phyloP scores from a whole-genome alignment of 2,329 filamentous ascomycete species.

The Neofusicoccum ribis region DNA sequence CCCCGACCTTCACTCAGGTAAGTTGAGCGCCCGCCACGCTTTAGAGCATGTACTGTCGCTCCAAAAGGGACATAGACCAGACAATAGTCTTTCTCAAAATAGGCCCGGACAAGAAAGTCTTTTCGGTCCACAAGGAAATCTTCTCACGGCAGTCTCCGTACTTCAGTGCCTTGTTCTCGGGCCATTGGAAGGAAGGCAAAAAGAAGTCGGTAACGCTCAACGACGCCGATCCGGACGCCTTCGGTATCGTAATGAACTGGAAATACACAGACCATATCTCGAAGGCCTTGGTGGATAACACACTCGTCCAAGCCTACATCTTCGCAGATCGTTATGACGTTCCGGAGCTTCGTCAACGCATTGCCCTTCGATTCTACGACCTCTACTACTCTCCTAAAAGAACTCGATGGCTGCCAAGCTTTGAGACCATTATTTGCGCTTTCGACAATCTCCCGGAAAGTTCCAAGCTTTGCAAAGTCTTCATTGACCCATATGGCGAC shows the following conservation, averaged over 20 bases:
- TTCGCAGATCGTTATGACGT: constrained; percentile 10
- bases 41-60: not conserved
- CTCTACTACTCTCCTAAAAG: no score
- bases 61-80: not conserved
- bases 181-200: not conserved
- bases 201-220: not conserved
- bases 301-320: not conserved
- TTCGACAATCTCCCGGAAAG: not conserved
- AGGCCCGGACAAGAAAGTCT: not conserved
- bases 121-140: not conserved
- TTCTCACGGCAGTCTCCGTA: not conserved
- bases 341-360: not conserved
- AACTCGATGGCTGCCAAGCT: no score
- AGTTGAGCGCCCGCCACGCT: no score
- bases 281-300: not conserved
- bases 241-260: not conserved
- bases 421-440: not conserved
- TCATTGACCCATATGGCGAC: not conserved
- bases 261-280: not conserved
- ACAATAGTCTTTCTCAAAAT: not conserved
- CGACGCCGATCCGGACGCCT: not conserved
- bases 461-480: not conserved
- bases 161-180: not conserved
- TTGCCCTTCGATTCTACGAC: no score
- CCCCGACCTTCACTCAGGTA: no score